Evolutionary conservation across 352 stramenopile genomes (phyloP).

Genomic region (Aphanomyces euteiches): DNA sequence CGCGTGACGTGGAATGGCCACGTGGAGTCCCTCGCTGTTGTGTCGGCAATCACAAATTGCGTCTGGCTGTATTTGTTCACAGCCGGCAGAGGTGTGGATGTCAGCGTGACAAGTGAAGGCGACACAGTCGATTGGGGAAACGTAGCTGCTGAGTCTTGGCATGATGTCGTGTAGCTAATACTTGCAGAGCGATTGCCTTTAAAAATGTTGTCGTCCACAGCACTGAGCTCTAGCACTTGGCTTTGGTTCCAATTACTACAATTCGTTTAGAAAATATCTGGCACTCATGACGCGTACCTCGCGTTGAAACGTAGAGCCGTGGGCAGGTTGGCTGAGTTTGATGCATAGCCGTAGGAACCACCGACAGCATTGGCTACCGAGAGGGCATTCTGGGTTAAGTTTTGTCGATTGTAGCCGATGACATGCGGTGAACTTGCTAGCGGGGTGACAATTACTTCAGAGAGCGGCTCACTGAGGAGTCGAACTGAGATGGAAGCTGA

Average conservation of each 20-base stretch:
- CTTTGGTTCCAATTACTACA: slow-evolving; percentile 52
- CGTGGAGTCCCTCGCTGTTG: slow-evolving; percentile 24
- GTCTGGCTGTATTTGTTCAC: slow-evolving; percentile 38
- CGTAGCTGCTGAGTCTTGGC: slow-evolving; percentile 33
- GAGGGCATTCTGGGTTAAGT: slow-evolving; percentile 31
- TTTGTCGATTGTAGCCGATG: slow-evolving; percentile 43
- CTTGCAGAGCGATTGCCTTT: slow-evolving; percentile 47
- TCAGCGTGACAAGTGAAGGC: slow-evolving; percentile 28
- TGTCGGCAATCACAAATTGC: slow-evolving; percentile 40
- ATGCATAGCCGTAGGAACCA: slow-evolving; percentile 45
- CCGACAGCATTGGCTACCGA: slow-evolving; percentile 36
- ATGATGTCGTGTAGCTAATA: slow-evolving; percentile 37
- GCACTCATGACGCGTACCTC: slow-evolving; percentile 28
- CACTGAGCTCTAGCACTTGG: slow-evolving; percentile 52
- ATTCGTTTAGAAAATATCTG: not conserved
- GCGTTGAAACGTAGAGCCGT: slow-evolving; percentile 52
- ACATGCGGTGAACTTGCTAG: slow-evolving; percentile 35
- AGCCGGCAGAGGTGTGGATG: slow-evolving; percentile 33
- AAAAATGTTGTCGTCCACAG: slow-evolving; percentile 61
- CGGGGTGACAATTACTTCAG: slow-evolving; percentile 42
- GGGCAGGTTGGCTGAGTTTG: slow-evolving; percentile 38
- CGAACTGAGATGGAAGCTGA: slow-evolving; percentile 38
- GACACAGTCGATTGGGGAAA: slow-evolving; percentile 35
- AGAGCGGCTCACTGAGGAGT: slow-evolving; percentile 56
- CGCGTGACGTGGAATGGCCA: slow-evolving; percentile 46